Base-by-base conservation (phyloP, 352 stramenopile species). In the Globisporangium lucens region DNA sequence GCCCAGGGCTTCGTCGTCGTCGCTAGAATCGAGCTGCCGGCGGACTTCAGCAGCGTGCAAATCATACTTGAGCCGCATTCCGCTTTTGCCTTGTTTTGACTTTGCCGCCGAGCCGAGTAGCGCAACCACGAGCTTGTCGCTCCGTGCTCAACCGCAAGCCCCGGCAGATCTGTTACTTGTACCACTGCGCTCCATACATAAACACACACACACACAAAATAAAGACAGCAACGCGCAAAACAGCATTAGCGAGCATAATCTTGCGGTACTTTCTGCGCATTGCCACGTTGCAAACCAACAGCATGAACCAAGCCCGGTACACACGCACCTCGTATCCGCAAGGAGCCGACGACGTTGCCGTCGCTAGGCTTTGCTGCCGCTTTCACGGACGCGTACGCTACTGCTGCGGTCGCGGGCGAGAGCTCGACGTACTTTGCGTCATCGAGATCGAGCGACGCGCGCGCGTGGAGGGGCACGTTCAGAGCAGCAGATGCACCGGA, bases 271-370 rank as follows among this genome's bases (percentile, higher is more conserved):
- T 49, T 49, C 41, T n/a, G 41, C 7, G 15, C 41, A 49, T 49
- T 49, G 41, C 1, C 41, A 51, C 17, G 17, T 24, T 51, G 43
- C 43, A 22, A 20, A 35, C 22, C 9, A 38, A 4, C 27, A 53
- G 36, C 35, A 43, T 57, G 36, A 38, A 10, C 1, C 33, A 38
- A 38, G 33, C 33, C 33, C 33, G 33, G 8, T 4, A 29, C 5
- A 33, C 12, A 71, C 68, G 29, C 47, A 87, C 82, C 77, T 82
- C 78, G 81, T 72, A 92, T 78, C 35, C 83, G 77, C 58, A 92
- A 69, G 27, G 77, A 65, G 33, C 83, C 83, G 5, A 79, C 72
- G 33, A 66, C 38, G 17, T 68, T 70, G 58, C 85, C 73, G 6
- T 87, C 74, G 9, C 76, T 80, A 8, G 81, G 72, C 52, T 83